These are phyloP conservation scores for Daldinia sp. DNA, from an alignment of 2,329 filamentous ascomycete genomes.

Conservation along the genomic window DNA sequence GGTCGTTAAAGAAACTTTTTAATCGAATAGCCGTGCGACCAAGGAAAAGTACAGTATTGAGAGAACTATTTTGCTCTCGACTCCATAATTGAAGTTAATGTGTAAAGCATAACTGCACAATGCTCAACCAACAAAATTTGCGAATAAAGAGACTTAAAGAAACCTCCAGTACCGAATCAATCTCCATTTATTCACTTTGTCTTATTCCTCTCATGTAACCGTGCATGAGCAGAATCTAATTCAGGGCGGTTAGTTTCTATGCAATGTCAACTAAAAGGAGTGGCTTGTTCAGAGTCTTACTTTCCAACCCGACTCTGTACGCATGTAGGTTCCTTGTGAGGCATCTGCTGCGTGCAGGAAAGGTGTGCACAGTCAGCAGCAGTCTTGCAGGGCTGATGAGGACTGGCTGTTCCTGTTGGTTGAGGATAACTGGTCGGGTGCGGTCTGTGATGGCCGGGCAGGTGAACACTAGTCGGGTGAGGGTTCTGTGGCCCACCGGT, in stretches of 20 bases:
- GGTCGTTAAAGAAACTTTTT: background rate
- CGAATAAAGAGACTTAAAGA: background rate
- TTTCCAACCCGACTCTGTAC: conserved; percentile 3
- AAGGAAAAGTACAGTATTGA: background rate
- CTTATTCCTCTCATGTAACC: background rate
- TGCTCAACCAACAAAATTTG: background rate
- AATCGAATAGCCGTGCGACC: background rate
- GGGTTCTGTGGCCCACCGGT: conserved; percentile 6
- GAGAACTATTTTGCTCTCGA: background rate
- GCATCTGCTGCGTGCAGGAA: conserved; percentile 7
- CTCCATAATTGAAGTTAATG: background rate
- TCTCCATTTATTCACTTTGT: background rate
- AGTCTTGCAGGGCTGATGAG: conserved; percentile 10
- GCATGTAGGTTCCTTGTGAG: conserved; percentile 10
- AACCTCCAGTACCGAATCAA: background rate
- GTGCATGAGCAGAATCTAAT: conserved; percentile 7
- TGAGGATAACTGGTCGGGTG: conserved; percentile 6
- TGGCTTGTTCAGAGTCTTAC: background rate
- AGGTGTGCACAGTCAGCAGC: conserved; percentile 6
- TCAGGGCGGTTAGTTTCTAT: background rate
- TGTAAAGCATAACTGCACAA: background rate
- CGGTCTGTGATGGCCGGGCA: conserved; percentile 11
- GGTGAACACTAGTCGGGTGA: conserved; percentile 6
- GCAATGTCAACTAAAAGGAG: background rate
- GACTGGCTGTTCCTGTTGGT: conserved; percentile 3